Evolutionary conservation across 768 basidiomycete genomes (phyloP).

Genomic region (Amanita fuliginea): DNA sequence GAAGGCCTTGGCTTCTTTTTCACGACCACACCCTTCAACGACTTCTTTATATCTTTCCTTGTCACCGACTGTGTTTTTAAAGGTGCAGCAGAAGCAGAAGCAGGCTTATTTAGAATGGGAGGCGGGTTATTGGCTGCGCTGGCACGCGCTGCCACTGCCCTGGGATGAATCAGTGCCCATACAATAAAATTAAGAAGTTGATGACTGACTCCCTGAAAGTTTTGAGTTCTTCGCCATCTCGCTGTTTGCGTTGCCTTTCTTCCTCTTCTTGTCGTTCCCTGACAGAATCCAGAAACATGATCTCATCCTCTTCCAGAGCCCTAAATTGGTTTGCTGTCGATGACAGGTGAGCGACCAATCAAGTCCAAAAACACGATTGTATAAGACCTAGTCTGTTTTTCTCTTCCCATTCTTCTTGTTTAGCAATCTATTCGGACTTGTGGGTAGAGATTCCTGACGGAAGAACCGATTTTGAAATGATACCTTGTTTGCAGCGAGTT

Average conservation of each 20-base stretch:
- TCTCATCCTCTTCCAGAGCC: slow-evolving; percentile 82
- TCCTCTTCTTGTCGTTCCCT: slow-evolving; percentile 66
- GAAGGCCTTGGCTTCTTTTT: slow-evolving; percentile 58
- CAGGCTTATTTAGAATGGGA: slow-evolving; percentile 20
- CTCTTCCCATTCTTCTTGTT: slow-evolving; percentile 92
- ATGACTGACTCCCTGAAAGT: slow-evolving; percentile 60
- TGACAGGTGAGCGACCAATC: slow-evolving; percentile 6
- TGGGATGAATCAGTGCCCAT: slow-evolving; percentile 12
- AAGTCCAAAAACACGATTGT: slow-evolving; percentile 9
- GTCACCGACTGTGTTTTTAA: slow-evolving; percentile 21
- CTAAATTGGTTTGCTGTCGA: slow-evolving; percentile 75
- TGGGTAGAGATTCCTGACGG: slow-evolving; percentile 8
- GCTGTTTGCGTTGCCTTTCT: slow-evolving; percentile 62
- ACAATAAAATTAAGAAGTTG: slow-evolving; percentile 1
- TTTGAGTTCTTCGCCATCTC: slow-evolving; percentile 71
- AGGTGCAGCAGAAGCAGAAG: slow-evolving; percentile 23
- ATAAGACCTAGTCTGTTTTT: slow-evolving; percentile 59
- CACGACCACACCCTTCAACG: slow-evolving; percentile 69
- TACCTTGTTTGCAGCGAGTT: slow-evolving; percentile 85
- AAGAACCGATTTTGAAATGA: slow-evolving; percentile 12
- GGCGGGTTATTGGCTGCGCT: slow-evolving; percentile 35
- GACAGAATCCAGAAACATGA: slow-evolving; percentile 79
- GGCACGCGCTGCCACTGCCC: slow-evolving; percentile 61
- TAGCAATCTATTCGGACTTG: slow-evolving; percentile 47
- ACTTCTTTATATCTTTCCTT: slow-evolving; percentile 57